phyloP scores from a whole-genome alignment of 805 yeast genomes.

The Teunomyces panamensis region DNA sequence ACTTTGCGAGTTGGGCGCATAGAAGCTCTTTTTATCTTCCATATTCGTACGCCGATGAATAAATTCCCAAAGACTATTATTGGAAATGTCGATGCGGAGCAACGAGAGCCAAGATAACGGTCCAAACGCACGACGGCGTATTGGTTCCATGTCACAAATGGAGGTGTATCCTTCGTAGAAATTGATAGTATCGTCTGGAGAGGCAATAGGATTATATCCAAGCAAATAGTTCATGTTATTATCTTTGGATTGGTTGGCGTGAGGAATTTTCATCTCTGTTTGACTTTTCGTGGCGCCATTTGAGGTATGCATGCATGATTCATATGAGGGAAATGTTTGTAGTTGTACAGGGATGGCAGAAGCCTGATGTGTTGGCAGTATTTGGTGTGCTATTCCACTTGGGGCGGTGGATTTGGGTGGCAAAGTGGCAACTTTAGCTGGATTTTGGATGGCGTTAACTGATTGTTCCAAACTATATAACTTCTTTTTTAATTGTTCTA shows the following conservation, averaged over 20 bases:
- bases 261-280: neutral
- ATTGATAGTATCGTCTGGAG: slow-evolving; percentile 29
- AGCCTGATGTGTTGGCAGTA: neutral
- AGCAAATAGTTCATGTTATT: slow-evolving; percentile 1
- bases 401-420: neutral
- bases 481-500: slow-evolving; percentile 17
- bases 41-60: neutral
- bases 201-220: slow-evolving; percentile 13
- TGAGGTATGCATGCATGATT: neutral
- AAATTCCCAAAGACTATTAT: slow-evolving; percentile 15
- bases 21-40: slow-evolving; percentile 1
- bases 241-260: neutral
- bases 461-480: slow-evolving; percentile 17
- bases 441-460: slow-evolving; percentile 7
- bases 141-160: slow-evolving; percentile 34
- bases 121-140: slow-evolving; percentile 46
- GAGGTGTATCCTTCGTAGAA: slow-evolving; percentile 41
- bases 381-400: neutral
- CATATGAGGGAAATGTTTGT: neutral
- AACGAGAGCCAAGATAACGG: slow-evolving; percentile 51
- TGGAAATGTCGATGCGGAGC: slow-evolving; percentile 25
- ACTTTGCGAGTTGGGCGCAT: slow-evolving; percentile 1
- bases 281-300: neutral
- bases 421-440: neutral
- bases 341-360: neutral